Evolutionary conservation across 495 filamentous ascomycete genomes (phyloP).

Genomic region (Lentithecium fluviatile): DNA sequence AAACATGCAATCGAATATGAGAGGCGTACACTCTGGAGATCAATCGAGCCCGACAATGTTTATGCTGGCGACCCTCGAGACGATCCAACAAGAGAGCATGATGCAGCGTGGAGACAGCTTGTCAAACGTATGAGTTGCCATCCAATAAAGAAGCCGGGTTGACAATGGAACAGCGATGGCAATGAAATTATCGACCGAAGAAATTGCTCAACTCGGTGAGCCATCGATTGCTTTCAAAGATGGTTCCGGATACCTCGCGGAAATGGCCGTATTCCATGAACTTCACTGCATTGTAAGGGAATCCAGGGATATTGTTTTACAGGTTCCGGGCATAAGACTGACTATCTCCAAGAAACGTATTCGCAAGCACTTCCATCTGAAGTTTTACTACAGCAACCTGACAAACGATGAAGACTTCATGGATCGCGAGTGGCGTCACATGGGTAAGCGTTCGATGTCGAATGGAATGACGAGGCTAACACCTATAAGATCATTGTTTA

Average conservation of each 20-base stretch:
- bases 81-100: too few relatives aligned
- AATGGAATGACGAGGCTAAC: background rate
- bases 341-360: conserved; percentile 5
- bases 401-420: background rate
- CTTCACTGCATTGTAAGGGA: conserved; percentile 25
- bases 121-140: too few relatives aligned
- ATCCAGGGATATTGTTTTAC: background rate
- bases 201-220: conserved; percentile 1
- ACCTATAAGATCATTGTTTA: conserved; percentile 20
- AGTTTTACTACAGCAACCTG: conserved; percentile 8
- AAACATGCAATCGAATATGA: too few relatives aligned
- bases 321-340: too few relatives aligned
- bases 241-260: conserved; percentile 23
- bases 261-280: conserved; percentile 23
- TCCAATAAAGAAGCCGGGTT: too few relatives aligned
- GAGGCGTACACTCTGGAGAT: too few relatives aligned
- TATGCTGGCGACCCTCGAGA: too few relatives aligned
- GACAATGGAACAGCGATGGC: conserved; percentile 25
- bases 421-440: background rate
- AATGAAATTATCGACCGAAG: conserved; percentile 5
- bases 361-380: background rate
- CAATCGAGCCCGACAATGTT: too few relatives aligned
- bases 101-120: too few relatives aligned
- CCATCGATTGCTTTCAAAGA: conserved; percentile 17
- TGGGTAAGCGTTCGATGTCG: background rate